Percentiles rank a stretch among this genome's conserved stretches.
These are phyloP conservation scores for Lunularia cruciata DNA, from an alignment of 225 moss, liverwort and hornwort genomes.

Conservation along the genomic window DNA sequence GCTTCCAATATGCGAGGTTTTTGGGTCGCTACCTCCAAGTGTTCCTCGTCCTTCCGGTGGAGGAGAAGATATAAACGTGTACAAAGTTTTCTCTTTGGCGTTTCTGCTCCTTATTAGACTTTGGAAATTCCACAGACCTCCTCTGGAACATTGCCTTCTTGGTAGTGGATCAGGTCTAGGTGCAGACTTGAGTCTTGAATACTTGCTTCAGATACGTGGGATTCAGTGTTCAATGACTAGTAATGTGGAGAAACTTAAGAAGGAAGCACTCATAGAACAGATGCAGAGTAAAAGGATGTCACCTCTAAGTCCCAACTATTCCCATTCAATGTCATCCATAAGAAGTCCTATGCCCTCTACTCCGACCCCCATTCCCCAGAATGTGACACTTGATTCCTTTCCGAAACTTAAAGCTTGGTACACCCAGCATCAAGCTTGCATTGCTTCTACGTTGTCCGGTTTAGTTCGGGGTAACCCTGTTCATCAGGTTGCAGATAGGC, in stretches of 20 bases:
- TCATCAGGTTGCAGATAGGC: slow-evolving; percentile 74
- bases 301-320: slow-evolving; percentile 55
- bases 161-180: slow-evolving; percentile 88
- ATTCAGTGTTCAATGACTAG: slow-evolving; percentile 45
- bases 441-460: slow-evolving; percentile 72
- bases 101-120: slow-evolving; percentile 81
- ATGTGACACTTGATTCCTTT: slow-evolving; percentile 67
- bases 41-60: slow-evolving; percentile 50
- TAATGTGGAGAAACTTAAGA: slow-evolving; percentile 42
- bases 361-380: slow-evolving; percentile 28
- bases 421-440: slow-evolving; percentile 86
- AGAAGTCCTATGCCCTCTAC: slow-evolving; percentile 47
- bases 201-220: slow-evolving; percentile 86
- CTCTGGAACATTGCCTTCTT: slow-evolving; percentile 85
- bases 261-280: slow-evolving; percentile 40
- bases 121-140: slow-evolving; percentile 95
- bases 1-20: slow-evolving; percentile 90
- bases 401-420: slow-evolving; percentile 84
- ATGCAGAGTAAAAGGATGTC: slow-evolving; percentile 62
- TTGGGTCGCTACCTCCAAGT: slow-evolving; percentile 71
- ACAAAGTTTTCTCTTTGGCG: slow-evolving; percentile 69
- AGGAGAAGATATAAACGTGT: slow-evolving; percentile 72
- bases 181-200: slow-evolving; percentile 91
- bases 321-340: slow-evolving; percentile 48
- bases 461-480: slow-evolving; percentile 59